A percentile compares a stretch with the other conserved stretches of the same genome.
These are phyloP conservation scores for Pseudogymnoascus sp. DNA, from an alignment of 2,329 filamentous ascomycete species.

Conservation along the genomic window DNA sequence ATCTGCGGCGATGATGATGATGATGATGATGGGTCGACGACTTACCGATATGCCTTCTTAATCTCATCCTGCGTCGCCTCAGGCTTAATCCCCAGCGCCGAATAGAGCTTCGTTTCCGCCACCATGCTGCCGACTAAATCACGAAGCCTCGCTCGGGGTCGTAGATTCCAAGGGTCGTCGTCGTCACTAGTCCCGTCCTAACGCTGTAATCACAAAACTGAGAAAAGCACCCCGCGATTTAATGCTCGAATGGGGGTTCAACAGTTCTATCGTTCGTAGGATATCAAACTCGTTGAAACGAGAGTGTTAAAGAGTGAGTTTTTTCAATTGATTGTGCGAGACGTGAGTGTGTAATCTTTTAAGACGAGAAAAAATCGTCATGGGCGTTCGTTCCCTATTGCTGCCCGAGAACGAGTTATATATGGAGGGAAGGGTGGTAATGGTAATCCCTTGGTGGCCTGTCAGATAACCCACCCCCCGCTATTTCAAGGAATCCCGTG, in stretches of 20 bases:
- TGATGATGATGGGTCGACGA: not conserved
- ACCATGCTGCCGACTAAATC: conserved; percentile 55
- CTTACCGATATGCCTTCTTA: conserved; percentile 88
- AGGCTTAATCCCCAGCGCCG: conserved; percentile 70
- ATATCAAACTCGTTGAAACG: too few species aligned
- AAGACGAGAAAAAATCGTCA: not conserved
- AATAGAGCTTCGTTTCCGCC: conserved; percentile 92
- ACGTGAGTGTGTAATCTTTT: not conserved
- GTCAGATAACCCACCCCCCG: not conserved
- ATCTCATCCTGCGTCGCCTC: conserved; percentile 85
- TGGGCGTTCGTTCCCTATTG: not conserved
- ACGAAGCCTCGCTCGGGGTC: not conserved
- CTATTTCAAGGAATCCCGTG: not conserved
- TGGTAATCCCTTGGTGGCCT: not conserved
- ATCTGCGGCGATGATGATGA: not conserved
- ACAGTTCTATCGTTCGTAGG: too few species aligned
- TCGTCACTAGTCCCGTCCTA: not conserved
- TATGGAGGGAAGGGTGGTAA: not conserved
- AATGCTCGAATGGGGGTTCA: too few species aligned
- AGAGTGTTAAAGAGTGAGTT: not conserved
- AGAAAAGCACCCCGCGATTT: not conserved
- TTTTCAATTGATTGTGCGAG: not conserved
- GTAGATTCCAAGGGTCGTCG: not conserved
- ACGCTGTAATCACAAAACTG: not conserved
- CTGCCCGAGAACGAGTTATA: not conserved